phyloP scores from a whole-genome alignment of 2,329 filamentous ascomycete species.

The Achaetomium macrosporum region DNA sequence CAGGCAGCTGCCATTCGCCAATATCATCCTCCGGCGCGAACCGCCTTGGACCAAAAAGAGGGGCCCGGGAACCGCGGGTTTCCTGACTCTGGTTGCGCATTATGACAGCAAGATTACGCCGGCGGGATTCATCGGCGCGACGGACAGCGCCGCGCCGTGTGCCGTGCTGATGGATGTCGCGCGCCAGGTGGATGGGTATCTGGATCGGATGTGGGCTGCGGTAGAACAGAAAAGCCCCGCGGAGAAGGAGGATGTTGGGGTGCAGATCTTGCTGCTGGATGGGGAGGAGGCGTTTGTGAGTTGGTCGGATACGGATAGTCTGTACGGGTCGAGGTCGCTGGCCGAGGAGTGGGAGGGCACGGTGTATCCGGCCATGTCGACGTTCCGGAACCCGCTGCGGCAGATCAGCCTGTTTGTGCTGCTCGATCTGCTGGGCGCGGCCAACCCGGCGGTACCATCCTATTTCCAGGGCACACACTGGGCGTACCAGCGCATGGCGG shows the following conservation, averaged over 20 bases:
- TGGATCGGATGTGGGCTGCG: conserved; percentile 67
- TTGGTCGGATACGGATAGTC: conserved; percentile 68
- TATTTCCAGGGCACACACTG: conserved; percentile 90
- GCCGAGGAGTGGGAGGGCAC: conserved; percentile 66
- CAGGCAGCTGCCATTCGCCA: conserved; percentile 61
- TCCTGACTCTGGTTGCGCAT: conserved; percentile 74
- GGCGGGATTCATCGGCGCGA: conserved; percentile 74
- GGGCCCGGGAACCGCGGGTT: conserved; percentile 60
- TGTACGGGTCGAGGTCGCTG: conserved; percentile 73
- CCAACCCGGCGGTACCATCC: conserved; percentile 66
- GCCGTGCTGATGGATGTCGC: conserved; percentile 78
- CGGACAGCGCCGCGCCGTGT: conserved; percentile 76
- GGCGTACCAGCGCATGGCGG: conserved; percentile 76
- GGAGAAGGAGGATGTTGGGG: conserved; percentile 55
- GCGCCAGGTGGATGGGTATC: conserved; percentile 61
- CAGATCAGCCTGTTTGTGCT: conserved; percentile 80
- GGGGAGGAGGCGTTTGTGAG: conserved; percentile 72
- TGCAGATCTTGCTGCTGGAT: conserved; percentile 76
- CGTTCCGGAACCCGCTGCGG: conserved; percentile 61
- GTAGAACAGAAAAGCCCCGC: conserved; percentile 42
- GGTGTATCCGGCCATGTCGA: conserved; percentile 60
- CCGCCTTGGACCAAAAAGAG: conserved; percentile 59
- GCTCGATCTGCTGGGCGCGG: conserved; percentile 77
- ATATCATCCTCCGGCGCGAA: conserved; percentile 70
- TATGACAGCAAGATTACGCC: conserved; percentile 74